phyloP scores from a whole-genome alignment of 2,329 filamentous ascomycete genomes.

The Stagonosporopsis cucurbitacearum region DNA sequence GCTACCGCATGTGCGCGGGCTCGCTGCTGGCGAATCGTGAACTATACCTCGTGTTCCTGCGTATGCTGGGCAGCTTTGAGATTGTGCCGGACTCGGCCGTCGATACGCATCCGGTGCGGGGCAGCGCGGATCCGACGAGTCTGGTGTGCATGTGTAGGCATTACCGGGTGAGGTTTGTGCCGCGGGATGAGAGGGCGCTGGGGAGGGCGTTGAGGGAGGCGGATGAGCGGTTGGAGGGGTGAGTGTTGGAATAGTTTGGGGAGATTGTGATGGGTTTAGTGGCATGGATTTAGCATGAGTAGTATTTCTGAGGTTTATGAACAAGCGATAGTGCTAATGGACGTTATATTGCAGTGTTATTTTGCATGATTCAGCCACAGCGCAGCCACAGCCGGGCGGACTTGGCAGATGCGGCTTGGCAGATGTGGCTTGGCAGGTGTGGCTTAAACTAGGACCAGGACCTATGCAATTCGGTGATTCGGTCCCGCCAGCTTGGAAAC shows the following conservation, averaged over 20 bases:
- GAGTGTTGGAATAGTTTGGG: too few relatives aligned
- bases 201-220: constrained; percentile 50
- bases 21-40: constrained; percentile 69
- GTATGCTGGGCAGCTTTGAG: constrained; percentile 67
- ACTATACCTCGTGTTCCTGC: constrained; percentile 68
- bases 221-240: constrained; percentile 33
- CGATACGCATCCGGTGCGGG: constrained; percentile 65
- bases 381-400: constrained; percentile 4
- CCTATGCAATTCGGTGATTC: too few relatives aligned
- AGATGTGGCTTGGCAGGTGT: too few relatives aligned
- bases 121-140: constrained; percentile 67
- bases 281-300: neutral
- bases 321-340: too few relatives aligned
- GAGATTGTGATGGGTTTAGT: too few relatives aligned
- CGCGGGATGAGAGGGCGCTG: constrained; percentile 58
- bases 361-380: too few relatives aligned
- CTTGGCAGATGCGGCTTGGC: constrained; percentile 18
- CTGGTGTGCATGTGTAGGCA: constrained; percentile 66
- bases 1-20: constrained; percentile 72
- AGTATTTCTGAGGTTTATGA: too few relatives aligned
- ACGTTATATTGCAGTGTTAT: too few relatives aligned
- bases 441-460: too few relatives aligned
- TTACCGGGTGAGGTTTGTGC: constrained; percentile 66
- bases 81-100: constrained; percentile 62
- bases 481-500: constrained; percentile 1